Base-by-base conservation (phyloP, 208 protist species). In the Trypanosoma caninum region DNA sequence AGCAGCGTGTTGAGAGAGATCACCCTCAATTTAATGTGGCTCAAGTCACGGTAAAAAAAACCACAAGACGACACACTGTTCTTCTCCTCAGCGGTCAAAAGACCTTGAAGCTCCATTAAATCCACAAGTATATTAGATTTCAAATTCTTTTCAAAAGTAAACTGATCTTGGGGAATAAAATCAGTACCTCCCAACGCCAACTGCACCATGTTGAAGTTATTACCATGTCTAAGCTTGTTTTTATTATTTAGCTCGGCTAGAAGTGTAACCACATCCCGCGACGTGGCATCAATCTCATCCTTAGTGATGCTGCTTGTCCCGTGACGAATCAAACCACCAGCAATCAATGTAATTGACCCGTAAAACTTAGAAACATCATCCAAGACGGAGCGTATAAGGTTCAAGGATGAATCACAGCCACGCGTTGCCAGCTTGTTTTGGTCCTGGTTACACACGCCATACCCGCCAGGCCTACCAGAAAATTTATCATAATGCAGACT, bases 401-500 rank as follows among this genome's bases (percentile, higher is more conserved):
- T 62, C 48, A 71, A 33, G 0, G 89, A 76, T 13, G 78, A 65
- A 45, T 95, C 89, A 65, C 85, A 93, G 18, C 73, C 74, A 11
- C 50, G 40, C 38, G 75, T 51, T 18, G 77, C 79, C 28, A 82
- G 61, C 8, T 59, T 48, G 18, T 51, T 53, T 6, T 72, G 59
- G 6, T 23, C 20, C 4, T 63, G 57, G 37, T 60, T 88, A 67
- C 89, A 93, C 27, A 38, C 40, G 33, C 72, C 69, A 38, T 76
- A 84, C 16, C 71, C 85, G 8, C 65, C 75, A 2, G 34, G 33
- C 10, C 58, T 71, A 44, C 84, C 83, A 59, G 87, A 95, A 6
- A 71, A 47, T 0, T 74, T 72, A 66, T 95, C 89, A 55, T 80
- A 87, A 65, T 95, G 81, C 31, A 95, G 76, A 60, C 90, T 80